Conservation (phyloP, 768 basidiomycete species). For the Boletus reticuloceps region DNA sequence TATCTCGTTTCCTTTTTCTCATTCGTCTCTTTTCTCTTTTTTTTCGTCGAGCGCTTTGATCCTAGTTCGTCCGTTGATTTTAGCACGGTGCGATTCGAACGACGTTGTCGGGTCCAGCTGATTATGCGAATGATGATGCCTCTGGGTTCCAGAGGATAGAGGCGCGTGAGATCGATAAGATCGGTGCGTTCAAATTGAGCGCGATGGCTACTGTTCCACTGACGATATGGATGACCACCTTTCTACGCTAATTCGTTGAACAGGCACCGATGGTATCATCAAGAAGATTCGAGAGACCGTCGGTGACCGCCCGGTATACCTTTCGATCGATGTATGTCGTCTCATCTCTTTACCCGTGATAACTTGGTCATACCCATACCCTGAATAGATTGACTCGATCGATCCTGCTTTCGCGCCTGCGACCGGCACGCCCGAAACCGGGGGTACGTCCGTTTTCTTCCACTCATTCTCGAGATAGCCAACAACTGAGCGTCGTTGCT, state of each 20-base stretch:
- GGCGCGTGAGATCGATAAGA: constrained; percentile 80
- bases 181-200: constrained; percentile 47
- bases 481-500: too few relatives aligned
- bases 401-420: constrained; percentile 83
- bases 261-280: constrained; percentile 74
- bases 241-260: neutral
- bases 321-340: constrained; percentile 66
- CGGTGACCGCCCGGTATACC: constrained; percentile 70
- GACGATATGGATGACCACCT: neutral
- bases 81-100: constrained; percentile 88
- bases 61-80: constrained; percentile 60
- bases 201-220: neutral
- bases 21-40: constrained; percentile 14
- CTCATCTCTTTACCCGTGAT: neutral
- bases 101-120: constrained; percentile 72
- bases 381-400: constrained; percentile 65
- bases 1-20: constrained; percentile 37
- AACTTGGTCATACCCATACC: neutral
- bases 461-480: too few relatives aligned
- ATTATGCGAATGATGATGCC: constrained; percentile 74
- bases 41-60: constrained; percentile 50
- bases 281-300: constrained; percentile 77
- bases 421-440: constrained; percentile 83
- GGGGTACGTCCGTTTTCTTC: constrained; percentile 38
- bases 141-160: constrained; percentile 83